Conservation (phyloP, 2,329 filamentous ascomycete species). For the Colletotrichum orbiculare region DNA sequence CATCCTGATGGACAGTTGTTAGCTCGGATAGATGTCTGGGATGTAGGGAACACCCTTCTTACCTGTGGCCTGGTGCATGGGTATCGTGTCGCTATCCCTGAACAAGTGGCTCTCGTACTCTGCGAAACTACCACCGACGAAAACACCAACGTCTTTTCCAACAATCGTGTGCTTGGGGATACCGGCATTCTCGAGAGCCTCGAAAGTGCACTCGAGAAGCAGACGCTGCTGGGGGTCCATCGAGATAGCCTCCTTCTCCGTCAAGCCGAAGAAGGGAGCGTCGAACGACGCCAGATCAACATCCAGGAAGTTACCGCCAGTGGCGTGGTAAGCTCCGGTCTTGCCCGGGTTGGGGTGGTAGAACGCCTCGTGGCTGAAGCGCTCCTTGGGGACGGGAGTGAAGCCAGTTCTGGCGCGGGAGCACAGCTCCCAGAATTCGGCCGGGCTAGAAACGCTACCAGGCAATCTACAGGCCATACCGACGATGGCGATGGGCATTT, state of each 20-base stretch:
- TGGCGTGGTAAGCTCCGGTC: constrained; percentile 44
- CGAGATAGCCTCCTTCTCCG: constrained; percentile 59
- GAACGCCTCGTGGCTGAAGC: constrained; percentile 57
- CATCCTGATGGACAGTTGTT: constrained; percentile 47
- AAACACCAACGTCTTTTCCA: constrained; percentile 61
- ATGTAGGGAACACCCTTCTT: constrained; percentile 38
- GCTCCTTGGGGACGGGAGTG: constrained; percentile 54
- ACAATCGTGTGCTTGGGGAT: constrained; percentile 59
- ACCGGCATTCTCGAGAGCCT: constrained; percentile 65
- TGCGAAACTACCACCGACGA: constrained; percentile 58
- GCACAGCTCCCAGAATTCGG: constrained; percentile 58
- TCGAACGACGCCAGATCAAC: constrained; percentile 60
- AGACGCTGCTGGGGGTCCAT: constrained; percentile 67
- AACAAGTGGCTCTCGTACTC: constrained; percentile 60
- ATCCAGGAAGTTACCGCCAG: constrained; percentile 56
- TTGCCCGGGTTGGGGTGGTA: constrained; percentile 57
- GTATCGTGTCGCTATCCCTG: constrained; percentile 57
- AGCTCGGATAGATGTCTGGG: constrained; percentile 23
- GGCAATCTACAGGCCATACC: constrained; percentile 61
- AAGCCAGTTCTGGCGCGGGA: constrained; percentile 54
- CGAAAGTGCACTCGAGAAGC: constrained; percentile 64
- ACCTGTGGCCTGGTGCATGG: constrained; percentile 64
- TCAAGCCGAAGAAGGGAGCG: constrained; percentile 64
- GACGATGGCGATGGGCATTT: constrained; percentile 58
- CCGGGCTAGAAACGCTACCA: constrained; percentile 53